Evolutionary conservation across 768 basidiomycete genomes (phyloP).

Genomic region (Baorangia bicolor): DNA sequence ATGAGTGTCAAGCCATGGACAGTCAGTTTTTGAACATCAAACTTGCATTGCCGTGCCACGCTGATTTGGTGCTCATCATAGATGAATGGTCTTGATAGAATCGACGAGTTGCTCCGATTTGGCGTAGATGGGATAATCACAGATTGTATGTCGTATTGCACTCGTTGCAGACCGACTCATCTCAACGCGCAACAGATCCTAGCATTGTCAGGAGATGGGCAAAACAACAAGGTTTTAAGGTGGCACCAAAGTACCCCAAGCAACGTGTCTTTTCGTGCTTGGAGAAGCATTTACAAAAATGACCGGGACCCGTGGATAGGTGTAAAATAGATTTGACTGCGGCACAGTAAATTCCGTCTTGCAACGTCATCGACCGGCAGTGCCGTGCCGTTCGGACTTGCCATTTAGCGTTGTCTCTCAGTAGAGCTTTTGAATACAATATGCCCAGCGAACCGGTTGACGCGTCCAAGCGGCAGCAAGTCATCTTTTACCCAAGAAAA

Average conservation of each 20-base stretch:
- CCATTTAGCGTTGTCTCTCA: no score
- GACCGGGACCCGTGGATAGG: slow-evolving; percentile 1
- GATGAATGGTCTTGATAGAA: slow-evolving; percentile 62
- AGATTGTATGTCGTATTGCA: slow-evolving; percentile 45
- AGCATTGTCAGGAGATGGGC: slow-evolving; percentile 54
- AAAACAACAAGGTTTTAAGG: slow-evolving; percentile 48
- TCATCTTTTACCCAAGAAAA: not conserved
- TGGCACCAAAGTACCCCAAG: slow-evolving; percentile 60
- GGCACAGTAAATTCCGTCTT: not conserved
- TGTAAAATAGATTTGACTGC: not conserved
- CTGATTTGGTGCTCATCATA: slow-evolving; percentile 24
- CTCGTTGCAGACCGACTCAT: not conserved
- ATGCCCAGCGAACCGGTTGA: slow-evolving; percentile 5
- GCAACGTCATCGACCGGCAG: slow-evolving; percentile 7
- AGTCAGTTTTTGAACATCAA: slow-evolving; percentile 36
- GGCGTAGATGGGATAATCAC: slow-evolving; percentile 78
- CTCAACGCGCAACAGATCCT: slow-evolving; percentile 42
- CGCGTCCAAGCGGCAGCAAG: slow-evolving; percentile 22
- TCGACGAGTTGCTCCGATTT: slow-evolving; percentile 57
- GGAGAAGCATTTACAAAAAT: slow-evolving; percentile 39
- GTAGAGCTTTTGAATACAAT: no score
- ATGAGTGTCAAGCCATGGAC: slow-evolving; percentile 74
- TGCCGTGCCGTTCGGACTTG: no score
- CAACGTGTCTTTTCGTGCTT: slow-evolving; percentile 62
- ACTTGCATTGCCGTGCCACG: not conserved